Base-by-base conservation (phyloP, 208 protist species). In the Acanthamoeba castellanii region DNA sequence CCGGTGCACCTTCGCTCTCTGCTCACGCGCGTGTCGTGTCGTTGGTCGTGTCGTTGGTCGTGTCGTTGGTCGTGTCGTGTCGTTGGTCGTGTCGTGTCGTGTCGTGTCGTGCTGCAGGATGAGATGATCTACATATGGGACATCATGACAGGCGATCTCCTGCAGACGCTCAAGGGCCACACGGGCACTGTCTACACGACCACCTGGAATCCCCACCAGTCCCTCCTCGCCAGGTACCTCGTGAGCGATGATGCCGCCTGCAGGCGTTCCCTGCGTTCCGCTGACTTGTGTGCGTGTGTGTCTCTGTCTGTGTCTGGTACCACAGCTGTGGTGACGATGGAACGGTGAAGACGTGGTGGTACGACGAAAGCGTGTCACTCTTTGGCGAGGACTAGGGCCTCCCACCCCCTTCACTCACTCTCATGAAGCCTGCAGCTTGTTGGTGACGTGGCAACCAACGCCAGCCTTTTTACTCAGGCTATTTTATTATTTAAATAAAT, bases 41-140 rank as follows among this genome's bases (percentile, higher is more conserved):
- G 37, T 42, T n/a, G n/a, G 37, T 42, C 37, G 37, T n/a, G n/a
- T n/a, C n/a, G n/a, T n/a, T n/a, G n/a, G n/a, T n/a, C n/a, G n/a
- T n/a, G n/a, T n/a, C n/a, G n/a, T n/a, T n/a, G n/a, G n/a, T n/a
- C n/a, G n/a, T n/a, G n/a, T n/a, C n/a, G n/a, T n/a, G n/a, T n/a
- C n/a, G n/a, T n/a, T n/a, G n/a, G n/a, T n/a, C n/a, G n/a, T n/a
- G n/a, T n/a, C n/a, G n/a, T n/a, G n/a, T n/a, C n/a, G n/a, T n/a
- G n/a, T n/a, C n/a, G n/a, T n/a, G n/a, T n/a, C n/a, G n/a, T n/a
- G n/a, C 3, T 5, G 14, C n/a, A 97, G 90, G 97, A 98, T 81
- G 97, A 97, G 25, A 74, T 25, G 45, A 93, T 98, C 2, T 96
- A 97, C 93, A 96, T 98, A 22, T 98, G 97, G 97, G 96, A 98